Percentiles rank a stretch among this genome's conserved stretches.
Conservation (phyloP, 495 filamentous ascomycete genomes). For the Acidomyces sp. region DNA sequence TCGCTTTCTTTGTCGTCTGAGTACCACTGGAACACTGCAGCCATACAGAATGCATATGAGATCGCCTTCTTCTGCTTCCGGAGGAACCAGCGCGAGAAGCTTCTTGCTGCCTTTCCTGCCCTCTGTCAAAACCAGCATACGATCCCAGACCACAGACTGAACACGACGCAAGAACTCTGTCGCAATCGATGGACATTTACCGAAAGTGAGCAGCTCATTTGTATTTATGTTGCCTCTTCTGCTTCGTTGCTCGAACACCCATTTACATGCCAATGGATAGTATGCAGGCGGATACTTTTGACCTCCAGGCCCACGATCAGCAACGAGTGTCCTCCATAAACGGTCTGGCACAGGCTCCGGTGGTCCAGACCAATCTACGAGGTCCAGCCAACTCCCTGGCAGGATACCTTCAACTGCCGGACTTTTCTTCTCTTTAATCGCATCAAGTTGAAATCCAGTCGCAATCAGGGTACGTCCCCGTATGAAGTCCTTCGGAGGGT, state of each 20-base stretch:
- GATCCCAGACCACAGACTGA: slow-evolving; percentile 10
- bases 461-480: slow-evolving; percentile 1
- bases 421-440: slow-evolving; percentile 2
- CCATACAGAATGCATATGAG: slow-evolving; percentile 26
- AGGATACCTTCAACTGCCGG: slow-evolving; percentile 10
- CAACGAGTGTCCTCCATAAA: slow-evolving; percentile 14
- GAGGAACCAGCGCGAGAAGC: slow-evolving; percentile 11
- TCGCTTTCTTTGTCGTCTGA: slow-evolving; percentile 7
- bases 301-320: slow-evolving; percentile 1
- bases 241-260: slow-evolving; percentile 2
- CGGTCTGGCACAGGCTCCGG: slow-evolving; percentile 6
- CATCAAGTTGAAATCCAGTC: slow-evolving; percentile 7
- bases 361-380: slow-evolving; percentile 1
- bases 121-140: slow-evolving; percentile 5
- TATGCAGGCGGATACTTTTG: slow-evolving; percentile 1
- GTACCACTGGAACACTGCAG: slow-evolving; percentile 24
- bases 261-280: neutral
- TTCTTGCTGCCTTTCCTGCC: neutral
- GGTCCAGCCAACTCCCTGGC: slow-evolving; percentile 6
- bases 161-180: slow-evolving; percentile 10
- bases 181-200: slow-evolving; percentile 9
- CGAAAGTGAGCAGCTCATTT: slow-evolving; percentile 22
- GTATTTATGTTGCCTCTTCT: slow-evolving; percentile 28
- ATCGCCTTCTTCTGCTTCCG: slow-evolving; percentile 14
- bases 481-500: neutral